phyloP scores from a whole-genome alignment of 805 yeast species.

The Kuraishia piskuri region DNA sequence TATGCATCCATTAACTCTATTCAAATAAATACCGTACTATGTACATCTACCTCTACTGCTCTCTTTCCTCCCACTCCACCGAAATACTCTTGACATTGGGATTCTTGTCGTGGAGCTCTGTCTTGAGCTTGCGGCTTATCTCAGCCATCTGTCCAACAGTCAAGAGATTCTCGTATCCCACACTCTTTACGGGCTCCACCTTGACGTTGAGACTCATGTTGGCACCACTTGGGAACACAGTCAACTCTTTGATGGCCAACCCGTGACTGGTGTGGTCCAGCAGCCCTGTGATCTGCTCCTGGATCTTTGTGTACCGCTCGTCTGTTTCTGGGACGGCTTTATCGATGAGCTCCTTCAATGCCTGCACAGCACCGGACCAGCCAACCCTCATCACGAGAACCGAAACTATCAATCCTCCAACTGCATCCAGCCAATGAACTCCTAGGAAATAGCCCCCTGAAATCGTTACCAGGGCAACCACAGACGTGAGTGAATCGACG shows the following conservation, averaged over 20 bases:
- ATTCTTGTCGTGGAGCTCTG: conserved; percentile 24
- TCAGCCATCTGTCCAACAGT: conserved; percentile 24
- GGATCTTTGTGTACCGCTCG: conserved; percentile 35
- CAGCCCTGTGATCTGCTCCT: conserved; percentile 24
- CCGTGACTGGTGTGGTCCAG: conserved; percentile 19
- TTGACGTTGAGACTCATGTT: conserved; percentile 32
- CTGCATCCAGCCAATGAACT: conserved; percentile 80
- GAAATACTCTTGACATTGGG: conserved; percentile 23
- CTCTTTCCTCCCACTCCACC: conserved; percentile 20
- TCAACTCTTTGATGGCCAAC: conserved; percentile 27
- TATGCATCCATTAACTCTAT: neutral
- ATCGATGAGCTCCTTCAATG: conserved; percentile 75
- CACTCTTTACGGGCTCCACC: conserved; percentile 22
- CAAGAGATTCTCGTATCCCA: conserved; percentile 17
- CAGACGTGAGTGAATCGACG: conserved; percentile 85
- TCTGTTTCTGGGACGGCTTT: conserved; percentile 48
- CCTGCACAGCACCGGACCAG: conserved; percentile 55
- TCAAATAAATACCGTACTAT: too few relatives aligned
- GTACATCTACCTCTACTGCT: too few relatives aligned
- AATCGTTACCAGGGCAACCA: conserved; percentile 84
- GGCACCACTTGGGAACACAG: conserved; percentile 46
- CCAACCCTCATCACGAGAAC: conserved; percentile 80
- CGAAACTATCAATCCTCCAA: conserved; percentile 87
- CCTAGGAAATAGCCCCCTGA: conserved; percentile 74
- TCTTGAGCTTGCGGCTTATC: conserved; percentile 16